Evolutionary conservation across 768 basidiomycete species (phyloP), one percentile per base, ranked within the genome.

Genomic region (Pisolithus sp.): DNA sequence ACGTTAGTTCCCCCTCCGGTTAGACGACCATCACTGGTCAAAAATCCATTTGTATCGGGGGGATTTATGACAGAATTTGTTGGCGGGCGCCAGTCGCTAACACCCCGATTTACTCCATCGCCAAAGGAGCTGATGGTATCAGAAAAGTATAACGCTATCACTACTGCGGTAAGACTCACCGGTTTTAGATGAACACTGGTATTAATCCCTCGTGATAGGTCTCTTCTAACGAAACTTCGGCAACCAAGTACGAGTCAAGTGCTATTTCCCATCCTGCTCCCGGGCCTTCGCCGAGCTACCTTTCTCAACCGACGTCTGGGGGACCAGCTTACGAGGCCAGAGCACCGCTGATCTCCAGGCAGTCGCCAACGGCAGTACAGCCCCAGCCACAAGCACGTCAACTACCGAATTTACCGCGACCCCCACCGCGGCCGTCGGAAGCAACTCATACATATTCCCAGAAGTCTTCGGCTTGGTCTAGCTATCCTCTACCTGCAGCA

Each of bases 41-140:
- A 62, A 41, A 78, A 75, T 59, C 70, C 76, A n/a, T 78, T 80
- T 50, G 72, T 79, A 10, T 77, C 77, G 9, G 74, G 70, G n/a
- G 76, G 78, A 18, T 74, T 76, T 43, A 63, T 77, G 51, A 73
- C 73, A 13, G 75, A 75, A 46, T 77, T 78, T 34, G 68, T 68
- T 30, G 68, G 67, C 18, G 57, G 57, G 34, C 60, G 60, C 18
- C 59, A 62, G 12, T 61, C 63, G 5, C 28, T 55, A 13, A 57
- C 50, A 7, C 62, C 51, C 12, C 59, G 26, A 40, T 66, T 47
- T 28, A 30, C 34, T 28, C 41, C 38, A n/a, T 34, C 51, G 38
- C 40, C 41, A 10, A 53, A 62, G 48, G 59, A 57, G 26, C 55
- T 58, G 18, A 45, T 36, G 13, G 66, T 68, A 21, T 46, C 60